Conservation (phyloP, 805 yeast species). For the Candida tammaniensis region DNA sequence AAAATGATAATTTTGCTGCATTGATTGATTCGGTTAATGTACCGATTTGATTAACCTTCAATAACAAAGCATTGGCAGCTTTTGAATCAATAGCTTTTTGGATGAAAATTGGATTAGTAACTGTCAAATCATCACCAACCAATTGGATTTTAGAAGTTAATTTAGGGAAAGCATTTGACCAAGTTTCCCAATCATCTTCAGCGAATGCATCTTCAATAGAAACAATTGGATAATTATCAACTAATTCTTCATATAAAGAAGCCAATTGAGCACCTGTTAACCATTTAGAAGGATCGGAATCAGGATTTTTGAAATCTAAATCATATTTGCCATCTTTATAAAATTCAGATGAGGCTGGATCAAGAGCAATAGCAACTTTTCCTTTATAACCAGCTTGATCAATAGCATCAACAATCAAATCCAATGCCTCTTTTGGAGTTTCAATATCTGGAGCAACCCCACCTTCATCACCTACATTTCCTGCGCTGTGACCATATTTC, state of each 20-base stretch:
- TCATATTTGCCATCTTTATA: conserved; percentile 20
- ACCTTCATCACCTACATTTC: conserved; percentile 26
- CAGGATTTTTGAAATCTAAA: conserved; percentile 20
- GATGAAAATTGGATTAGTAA: conserved; percentile 20
- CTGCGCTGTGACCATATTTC: conserved; percentile 20
- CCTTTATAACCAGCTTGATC: conserved; percentile 18
- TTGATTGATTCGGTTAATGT: conserved; percentile 18
- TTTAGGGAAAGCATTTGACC: conserved; percentile 16
- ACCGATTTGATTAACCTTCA: conserved; percentile 24
- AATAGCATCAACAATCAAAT: conserved; percentile 18
- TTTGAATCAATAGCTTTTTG: conserved; percentile 18
- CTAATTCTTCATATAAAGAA: conserved; percentile 14
- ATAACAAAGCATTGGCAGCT: conserved; percentile 19
- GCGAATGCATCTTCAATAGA: conserved; percentile 23
- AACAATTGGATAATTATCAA: conserved; percentile 20
- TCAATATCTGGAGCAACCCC: conserved; percentile 21
- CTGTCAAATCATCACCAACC: conserved; percentile 23
- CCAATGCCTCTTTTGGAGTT: conserved; percentile 20
- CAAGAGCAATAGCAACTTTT: conserved; percentile 19
- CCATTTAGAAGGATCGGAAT: conserved; percentile 16
- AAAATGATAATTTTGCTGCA: conserved; percentile 16
- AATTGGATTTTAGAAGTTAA: conserved; percentile 15
- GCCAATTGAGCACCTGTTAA: conserved; percentile 19
- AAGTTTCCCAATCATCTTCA: conserved; percentile 23
- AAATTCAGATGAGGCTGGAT: conserved; percentile 22